phyloP scores from a whole-genome alignment of 768 basidiomycete genomes.

The Tephrocybe sp. region DNA sequence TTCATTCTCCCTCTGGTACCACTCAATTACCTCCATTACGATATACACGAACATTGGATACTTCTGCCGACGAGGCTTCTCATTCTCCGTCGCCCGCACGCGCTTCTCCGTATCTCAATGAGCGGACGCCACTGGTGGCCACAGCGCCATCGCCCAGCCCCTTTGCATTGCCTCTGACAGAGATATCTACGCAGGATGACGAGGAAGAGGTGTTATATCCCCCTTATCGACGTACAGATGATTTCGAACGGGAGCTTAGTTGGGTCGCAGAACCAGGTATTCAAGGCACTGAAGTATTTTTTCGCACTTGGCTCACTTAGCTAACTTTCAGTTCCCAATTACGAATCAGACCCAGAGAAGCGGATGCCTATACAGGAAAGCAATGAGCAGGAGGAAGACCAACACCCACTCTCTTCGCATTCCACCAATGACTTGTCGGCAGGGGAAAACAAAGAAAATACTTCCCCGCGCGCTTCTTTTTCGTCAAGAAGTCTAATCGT shows the following conservation, averaged over 20 bases:
- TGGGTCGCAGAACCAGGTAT: constrained; percentile 76
- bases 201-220: constrained; percentile 69
- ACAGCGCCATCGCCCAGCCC: constrained; percentile 69
- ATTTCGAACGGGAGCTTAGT: constrained; percentile 60
- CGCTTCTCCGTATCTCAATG: constrained; percentile 49
- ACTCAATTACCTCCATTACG: constrained; percentile 28
- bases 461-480: constrained; percentile 54
- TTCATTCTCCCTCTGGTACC: constrained; percentile 37
- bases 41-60: constrained; percentile 49
- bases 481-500: constrained; percentile 61
- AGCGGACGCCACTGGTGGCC: constrained; percentile 48
- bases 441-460: constrained; percentile 36
- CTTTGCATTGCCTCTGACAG: constrained; percentile 68
- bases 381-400: constrained; percentile 45
- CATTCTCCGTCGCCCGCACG: constrained; percentile 36
- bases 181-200: constrained; percentile 55
- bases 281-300: constrained; percentile 21
- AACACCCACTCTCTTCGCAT: constrained; percentile 49
- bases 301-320: constrained; percentile 1
- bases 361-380: constrained; percentile 60
- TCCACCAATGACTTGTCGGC: constrained; percentile 47
- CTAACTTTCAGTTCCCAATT: constrained; percentile 6
- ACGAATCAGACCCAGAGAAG: constrained; percentile 49
- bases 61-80: constrained; percentile 47
- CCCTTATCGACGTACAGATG: constrained; percentile 47